A percentile compares a stretch with the other conserved stretches of the same genome.
Evolutionary conservation across 768 basidiomycete species (phyloP).

Genomic region (Mycena floridula): DNA sequence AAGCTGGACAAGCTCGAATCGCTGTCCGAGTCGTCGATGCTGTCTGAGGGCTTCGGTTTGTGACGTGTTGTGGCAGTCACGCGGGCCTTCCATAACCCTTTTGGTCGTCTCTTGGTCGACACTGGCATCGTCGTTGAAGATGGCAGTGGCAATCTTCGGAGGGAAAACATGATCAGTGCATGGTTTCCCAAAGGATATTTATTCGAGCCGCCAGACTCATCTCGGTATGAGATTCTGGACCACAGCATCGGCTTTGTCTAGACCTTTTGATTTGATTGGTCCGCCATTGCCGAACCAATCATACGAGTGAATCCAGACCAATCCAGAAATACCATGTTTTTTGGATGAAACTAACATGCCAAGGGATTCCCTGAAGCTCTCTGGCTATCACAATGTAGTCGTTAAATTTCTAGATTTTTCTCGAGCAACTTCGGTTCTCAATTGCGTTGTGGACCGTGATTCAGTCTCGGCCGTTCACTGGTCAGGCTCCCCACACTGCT

Average conservation of each 20-base stretch:
- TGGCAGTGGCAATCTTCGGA: neutral
- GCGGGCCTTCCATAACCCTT: conserved; percentile 41
- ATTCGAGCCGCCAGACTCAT: neutral
- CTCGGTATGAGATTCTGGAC: neutral
- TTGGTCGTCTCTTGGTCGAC: conserved; percentile 19
- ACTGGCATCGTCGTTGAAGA: neutral
- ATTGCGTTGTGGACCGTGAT: too few species aligned
- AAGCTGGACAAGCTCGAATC: conserved; percentile 1
- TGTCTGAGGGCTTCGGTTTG: conserved; percentile 5
- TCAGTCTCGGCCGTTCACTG: too few species aligned
- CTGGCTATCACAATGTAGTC: too few species aligned
- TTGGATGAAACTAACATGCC: too few species aligned
- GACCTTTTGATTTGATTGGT: neutral
- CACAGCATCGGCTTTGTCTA: neutral
- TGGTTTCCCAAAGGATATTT: neutral
- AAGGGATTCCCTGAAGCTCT: too few species aligned
- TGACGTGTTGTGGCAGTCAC: conserved; percentile 15
- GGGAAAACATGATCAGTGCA: neutral
- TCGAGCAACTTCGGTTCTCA: too few species aligned
- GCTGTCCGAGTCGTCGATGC: conserved; percentile 11
- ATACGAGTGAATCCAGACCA: neutral
- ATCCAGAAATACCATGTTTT: conserved; percentile 1
- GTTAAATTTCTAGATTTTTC: too few species aligned
- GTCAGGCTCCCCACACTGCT: too few species aligned
- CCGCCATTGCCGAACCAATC: neutral